phyloP scores from a whole-genome alignment of 108 stramenopile species.

The Nitzschia sp. region DNA sequence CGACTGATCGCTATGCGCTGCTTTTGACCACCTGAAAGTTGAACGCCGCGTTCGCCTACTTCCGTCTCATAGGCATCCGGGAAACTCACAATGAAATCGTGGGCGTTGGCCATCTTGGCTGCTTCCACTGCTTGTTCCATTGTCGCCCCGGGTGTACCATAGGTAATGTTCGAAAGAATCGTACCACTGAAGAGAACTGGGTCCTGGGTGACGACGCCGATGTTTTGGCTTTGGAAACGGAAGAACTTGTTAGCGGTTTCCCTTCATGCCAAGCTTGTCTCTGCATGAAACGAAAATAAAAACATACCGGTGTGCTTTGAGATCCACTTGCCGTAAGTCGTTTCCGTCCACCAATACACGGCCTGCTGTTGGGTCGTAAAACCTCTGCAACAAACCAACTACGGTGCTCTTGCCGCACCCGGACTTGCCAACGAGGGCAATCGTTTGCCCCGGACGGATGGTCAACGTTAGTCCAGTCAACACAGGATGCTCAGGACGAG shows the following conservation, averaged over 20 bases:
- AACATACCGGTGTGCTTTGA: constrained; percentile 46
- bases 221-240: constrained; percentile 41
- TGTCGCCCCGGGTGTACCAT: constrained; percentile 68
- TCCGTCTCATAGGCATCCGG: constrained; percentile 89
- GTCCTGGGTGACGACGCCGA: constrained; percentile 97
- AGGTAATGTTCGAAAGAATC: constrained; percentile 90
- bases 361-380: constrained; percentile 92
- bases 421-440: constrained; percentile 91
- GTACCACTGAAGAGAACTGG: constrained; percentile 83
- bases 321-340: constrained; percentile 73
- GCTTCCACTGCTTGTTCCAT: constrained; percentile 79
- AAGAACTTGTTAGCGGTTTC: neutral
- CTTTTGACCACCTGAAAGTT: constrained; percentile 93
- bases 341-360: constrained; percentile 76
- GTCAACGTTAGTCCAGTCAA: constrained; percentile 67
- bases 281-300: neutral
- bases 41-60: constrained; percentile 86
- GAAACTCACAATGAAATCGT: constrained; percentile 75
- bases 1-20: constrained; percentile 92
- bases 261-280: neutral
- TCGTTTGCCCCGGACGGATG: constrained; percentile 78
- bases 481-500: constrained; percentile 77
- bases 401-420: constrained; percentile 86
- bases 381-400: constrained; percentile 87
- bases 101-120: constrained; percentile 91